phyloP scores from a whole-genome alignment of 345 rosid genomes.

The Eucalyptus erythrocorys region DNA sequence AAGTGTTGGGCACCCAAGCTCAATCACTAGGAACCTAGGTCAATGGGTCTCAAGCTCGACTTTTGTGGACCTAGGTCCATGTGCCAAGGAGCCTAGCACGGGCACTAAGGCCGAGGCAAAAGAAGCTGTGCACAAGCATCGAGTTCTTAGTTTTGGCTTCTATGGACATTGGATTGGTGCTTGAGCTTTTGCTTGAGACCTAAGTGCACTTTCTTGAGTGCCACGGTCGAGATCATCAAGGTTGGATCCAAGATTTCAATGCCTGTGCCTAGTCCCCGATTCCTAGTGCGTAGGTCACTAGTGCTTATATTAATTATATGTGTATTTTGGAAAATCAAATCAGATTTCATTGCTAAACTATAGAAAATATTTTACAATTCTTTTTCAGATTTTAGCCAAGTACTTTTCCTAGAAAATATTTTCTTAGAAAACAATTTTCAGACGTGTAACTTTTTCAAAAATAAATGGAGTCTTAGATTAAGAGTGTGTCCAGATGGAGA shows the following conservation, averaged over 20 bases:
- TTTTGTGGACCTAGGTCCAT: background rate
- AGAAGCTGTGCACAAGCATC: background rate
- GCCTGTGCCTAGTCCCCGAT: background rate
- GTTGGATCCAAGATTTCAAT: fast-evolving
- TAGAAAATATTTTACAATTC: too few species aligned
- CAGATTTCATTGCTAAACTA: too few species aligned
- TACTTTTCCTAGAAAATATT: background rate
- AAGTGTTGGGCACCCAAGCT: background rate
- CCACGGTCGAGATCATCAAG: background rate
- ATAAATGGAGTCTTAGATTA: background rate
- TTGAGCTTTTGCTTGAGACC: background rate
- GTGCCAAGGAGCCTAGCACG: fast-evolving
- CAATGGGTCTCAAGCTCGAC: background rate
- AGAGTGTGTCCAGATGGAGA: background rate
- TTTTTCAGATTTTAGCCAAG: background rate
- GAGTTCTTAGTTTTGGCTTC: background rate
- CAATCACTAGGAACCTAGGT: fast-evolving
- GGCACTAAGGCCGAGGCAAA: background rate
- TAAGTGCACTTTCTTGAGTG: background rate
- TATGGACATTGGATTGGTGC: background rate
- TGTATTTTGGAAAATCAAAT: background rate
- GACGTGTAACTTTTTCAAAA: too few species aligned
- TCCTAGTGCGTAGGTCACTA: fast-evolving
- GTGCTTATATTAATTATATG: background rate
- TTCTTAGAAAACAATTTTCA: background rate